These are phyloP conservation scores for Straminergon stramineum DNA, from an alignment of 225 moss, liverwort and hornwort genomes.

Conservation along the genomic window DNA sequence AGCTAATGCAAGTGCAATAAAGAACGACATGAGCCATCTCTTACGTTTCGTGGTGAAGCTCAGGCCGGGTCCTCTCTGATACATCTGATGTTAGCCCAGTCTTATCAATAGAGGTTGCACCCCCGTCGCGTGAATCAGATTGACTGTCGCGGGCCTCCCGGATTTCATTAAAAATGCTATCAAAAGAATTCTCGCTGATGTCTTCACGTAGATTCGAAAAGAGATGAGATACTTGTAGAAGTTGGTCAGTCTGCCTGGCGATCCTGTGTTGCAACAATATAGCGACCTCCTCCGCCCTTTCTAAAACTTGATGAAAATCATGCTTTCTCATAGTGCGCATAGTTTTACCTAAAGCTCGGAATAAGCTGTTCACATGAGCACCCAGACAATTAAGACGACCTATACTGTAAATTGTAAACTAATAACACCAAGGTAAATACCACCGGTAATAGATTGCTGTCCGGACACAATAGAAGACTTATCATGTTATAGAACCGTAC, in stretches of 20 bases:
- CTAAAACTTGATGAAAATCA: conserved; percentile 29
- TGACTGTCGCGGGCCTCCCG: neutral
- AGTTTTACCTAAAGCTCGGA: conserved; percentile 24
- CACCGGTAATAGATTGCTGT: neutral
- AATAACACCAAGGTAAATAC: neutral
- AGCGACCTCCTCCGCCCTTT: conserved; percentile 67
- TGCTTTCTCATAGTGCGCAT: conserved; percentile 49
- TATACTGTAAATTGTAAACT: neutral
- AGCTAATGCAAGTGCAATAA: neutral
- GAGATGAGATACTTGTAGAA: conserved; percentile 26
- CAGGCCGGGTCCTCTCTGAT: conserved; percentile 9
- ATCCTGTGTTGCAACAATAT: conserved; percentile 75
- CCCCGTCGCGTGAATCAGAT: neutral
- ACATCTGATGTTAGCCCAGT: neutral
- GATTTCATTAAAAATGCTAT: conserved; percentile 3
- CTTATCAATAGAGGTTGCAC: neutral
- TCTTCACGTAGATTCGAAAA: neutral
- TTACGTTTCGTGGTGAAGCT: conserved; percentile 25
- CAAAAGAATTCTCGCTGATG: neutral
- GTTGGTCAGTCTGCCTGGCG: conserved; percentile 39
- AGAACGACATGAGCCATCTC: neutral
- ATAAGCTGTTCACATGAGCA: conserved; percentile 9
- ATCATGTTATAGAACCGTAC: neutral
- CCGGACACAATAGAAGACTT: neutral
- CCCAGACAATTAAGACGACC: neutral